A percentile compares a stretch with the other conserved stretches of the same genome.
These are phyloP conservation scores for Citrus australasica DNA, from an alignment of 345 rosid species.

Conservation along the genomic window DNA sequence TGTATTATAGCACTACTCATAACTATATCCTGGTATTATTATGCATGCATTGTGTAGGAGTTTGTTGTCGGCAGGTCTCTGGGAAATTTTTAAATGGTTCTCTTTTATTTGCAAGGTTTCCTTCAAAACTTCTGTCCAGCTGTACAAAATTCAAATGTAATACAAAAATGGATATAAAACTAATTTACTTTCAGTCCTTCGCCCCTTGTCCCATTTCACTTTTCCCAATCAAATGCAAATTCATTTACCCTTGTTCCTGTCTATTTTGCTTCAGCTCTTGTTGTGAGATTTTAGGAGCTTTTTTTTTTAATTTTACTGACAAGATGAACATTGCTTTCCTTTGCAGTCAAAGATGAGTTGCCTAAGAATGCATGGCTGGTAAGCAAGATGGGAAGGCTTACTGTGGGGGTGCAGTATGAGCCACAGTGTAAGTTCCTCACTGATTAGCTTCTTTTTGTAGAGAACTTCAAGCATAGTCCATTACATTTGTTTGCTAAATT, in stretches of 20 bases:
- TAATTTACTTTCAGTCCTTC: background rate
- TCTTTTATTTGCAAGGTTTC: background rate
- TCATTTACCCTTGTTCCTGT: background rate
- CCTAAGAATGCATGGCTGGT: slow-evolving; percentile 84
- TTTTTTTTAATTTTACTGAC: background rate
- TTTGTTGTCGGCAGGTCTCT: background rate
- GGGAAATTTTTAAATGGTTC: background rate
- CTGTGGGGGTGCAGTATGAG: slow-evolving; percentile 82
- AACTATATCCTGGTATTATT: background rate
- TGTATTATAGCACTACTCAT: background rate
- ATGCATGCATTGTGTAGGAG: background rate
- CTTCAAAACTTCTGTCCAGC: background rate
- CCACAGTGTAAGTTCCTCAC: slow-evolving; percentile 56
- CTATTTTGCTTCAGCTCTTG: background rate
- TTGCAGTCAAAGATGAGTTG: slow-evolving; percentile 49
- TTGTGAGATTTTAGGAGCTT: background rate
- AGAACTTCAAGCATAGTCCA: background rate
- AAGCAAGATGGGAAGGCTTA: slow-evolving; percentile 80
- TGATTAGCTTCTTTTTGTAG: slow-evolving; percentile 2
- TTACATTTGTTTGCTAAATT: background rate
- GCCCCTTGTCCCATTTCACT: background rate
- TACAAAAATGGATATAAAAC: background rate
- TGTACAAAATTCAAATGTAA: background rate
- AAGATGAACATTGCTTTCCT: background rate
- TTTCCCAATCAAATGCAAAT: background rate